These are phyloP conservation scores for Nigrospora osmanthi DNA, from an alignment of 2,329 filamentous ascomycete genomes.

Conservation along the genomic window DNA sequence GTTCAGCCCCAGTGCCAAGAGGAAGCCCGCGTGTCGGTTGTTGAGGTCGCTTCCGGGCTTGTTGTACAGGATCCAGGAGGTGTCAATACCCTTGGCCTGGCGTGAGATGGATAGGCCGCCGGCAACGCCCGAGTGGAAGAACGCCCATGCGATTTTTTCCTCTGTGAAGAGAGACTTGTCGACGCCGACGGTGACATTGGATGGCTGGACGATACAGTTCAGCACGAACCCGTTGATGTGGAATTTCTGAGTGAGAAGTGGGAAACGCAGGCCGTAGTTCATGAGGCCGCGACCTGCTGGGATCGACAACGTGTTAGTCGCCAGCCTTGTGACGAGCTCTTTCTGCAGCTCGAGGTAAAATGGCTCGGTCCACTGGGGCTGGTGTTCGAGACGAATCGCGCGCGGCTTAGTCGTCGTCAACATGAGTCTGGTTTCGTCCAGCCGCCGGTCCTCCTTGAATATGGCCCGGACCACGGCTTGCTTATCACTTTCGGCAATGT, in stretches of 20 bases:
- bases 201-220: constrained; percentile 84
- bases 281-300: constrained; percentile 81
- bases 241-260: constrained; percentile 87
- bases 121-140: constrained; percentile 95
- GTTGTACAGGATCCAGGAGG: constrained; percentile 98
- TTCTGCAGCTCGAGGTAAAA: constrained; percentile 90
- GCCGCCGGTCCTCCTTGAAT: constrained; percentile 84
- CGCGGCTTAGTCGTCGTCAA: constrained; percentile 80
- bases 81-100: constrained; percentile 88
- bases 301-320: constrained; percentile 79
- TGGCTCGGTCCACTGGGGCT: constrained; percentile 75
- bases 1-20: constrained; percentile 85
- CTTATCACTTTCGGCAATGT: constrained; percentile 75
- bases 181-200: constrained; percentile 86
- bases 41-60: constrained; percentile 80
- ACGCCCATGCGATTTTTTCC: constrained; percentile 97
- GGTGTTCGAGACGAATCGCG: constrained; percentile 66
- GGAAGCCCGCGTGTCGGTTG: constrained; percentile 91
- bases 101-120: constrained; percentile 86
- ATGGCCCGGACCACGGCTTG: constrained; percentile 77
- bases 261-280: constrained; percentile 79
- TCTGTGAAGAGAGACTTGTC: constrained; percentile 84
- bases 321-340: constrained; percentile 77
- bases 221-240: constrained; percentile 86
- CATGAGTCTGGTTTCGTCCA: constrained; percentile 76